These are phyloP conservation scores for Sarcodon aspratus DNA, from an alignment of 768 basidiomycete genomes.

Conservation along the genomic window DNA sequence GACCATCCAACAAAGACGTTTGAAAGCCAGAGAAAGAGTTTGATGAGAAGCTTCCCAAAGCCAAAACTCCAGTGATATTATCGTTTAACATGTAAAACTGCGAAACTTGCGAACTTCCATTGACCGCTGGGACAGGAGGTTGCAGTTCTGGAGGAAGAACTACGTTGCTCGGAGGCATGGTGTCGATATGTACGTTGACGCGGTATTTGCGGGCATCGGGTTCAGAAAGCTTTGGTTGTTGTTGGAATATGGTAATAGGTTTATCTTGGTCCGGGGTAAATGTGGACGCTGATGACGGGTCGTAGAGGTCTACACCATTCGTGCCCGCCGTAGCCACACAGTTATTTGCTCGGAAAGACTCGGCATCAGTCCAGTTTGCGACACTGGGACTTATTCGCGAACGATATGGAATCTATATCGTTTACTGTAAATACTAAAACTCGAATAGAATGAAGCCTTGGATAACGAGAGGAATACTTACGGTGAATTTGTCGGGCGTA, in stretches of 20 bases:
- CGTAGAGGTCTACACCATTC: slow-evolving; percentile 27
- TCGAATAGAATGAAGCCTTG: slow-evolving; percentile 1
- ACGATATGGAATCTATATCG: slow-evolving; percentile 40
- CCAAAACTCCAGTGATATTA: slow-evolving; percentile 40
- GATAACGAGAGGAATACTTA: slow-evolving; percentile 13
- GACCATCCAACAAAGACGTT: slow-evolving; percentile 30
- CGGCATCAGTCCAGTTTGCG: slow-evolving; percentile 34
- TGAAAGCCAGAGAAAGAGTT: slow-evolving; percentile 29
- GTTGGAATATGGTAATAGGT: slow-evolving; percentile 12
- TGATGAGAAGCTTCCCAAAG: slow-evolving; percentile 47
- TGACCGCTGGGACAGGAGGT: slow-evolving; percentile 25
- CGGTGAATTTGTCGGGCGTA: slow-evolving; percentile 31
- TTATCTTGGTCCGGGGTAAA: not conserved
- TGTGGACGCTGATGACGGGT: not conserved
- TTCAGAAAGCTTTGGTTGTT: slow-evolving; percentile 9
- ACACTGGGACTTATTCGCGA: slow-evolving; percentile 37
- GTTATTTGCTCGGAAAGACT: slow-evolving; percentile 40
- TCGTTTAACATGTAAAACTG: slow-evolving; percentile 47
- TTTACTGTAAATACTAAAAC: too few species aligned
- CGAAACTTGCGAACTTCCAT: slow-evolving; percentile 36
- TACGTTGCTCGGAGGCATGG: slow-evolving; percentile 28
- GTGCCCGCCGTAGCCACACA: slow-evolving; percentile 36
- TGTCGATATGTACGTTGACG: slow-evolving; percentile 39
- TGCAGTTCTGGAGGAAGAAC: slow-evolving; percentile 20
- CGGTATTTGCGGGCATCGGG: slow-evolving; percentile 18